These are phyloP conservation scores for Nemania sp. DNA, from an alignment of 2,329 filamentous ascomycete species.

Conservation along the genomic window DNA sequence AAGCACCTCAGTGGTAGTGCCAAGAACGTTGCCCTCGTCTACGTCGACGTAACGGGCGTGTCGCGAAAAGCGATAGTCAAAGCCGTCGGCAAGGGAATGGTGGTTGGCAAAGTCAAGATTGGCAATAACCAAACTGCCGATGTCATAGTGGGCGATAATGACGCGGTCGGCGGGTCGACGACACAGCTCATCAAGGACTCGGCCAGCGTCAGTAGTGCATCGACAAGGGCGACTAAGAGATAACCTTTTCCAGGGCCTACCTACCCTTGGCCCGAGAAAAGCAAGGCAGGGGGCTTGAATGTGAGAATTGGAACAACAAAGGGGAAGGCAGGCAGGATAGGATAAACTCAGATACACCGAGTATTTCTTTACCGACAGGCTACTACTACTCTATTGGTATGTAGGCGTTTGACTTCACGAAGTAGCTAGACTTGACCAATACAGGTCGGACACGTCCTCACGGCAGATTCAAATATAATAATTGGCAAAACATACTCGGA, in stretches of 20 bases:
- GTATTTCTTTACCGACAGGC: too few species aligned
- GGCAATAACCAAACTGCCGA: constrained; percentile 58
- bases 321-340: too few species aligned
- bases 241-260: constrained; percentile 8
- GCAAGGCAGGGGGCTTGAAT: too few species aligned
- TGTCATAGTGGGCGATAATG: constrained; percentile 71
- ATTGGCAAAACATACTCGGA: not conserved
- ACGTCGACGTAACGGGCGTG: constrained; percentile 94
- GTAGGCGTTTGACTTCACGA: too few species aligned
- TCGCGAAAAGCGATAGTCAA: constrained; percentile 89
- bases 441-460: not conserved
- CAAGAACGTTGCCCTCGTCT: constrained; percentile 95
- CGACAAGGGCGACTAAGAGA: constrained; percentile 29
- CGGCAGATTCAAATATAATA: not conserved
- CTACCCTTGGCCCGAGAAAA: too few species aligned
- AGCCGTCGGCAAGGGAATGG: constrained; percentile 95
- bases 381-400: too few species aligned
- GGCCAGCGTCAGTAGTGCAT: constrained; percentile 30
- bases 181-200: constrained; percentile 27
- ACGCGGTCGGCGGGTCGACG: constrained; percentile 38
- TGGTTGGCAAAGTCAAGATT: constrained; percentile 78
- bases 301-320: too few species aligned
- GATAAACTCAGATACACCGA: too few species aligned
- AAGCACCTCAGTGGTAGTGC: constrained; percentile 79
- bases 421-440: not conserved